These are phyloP conservation scores for Xylaria sp. DNA, from an alignment of 2,329 filamentous ascomycete species.

Conservation along the genomic window DNA sequence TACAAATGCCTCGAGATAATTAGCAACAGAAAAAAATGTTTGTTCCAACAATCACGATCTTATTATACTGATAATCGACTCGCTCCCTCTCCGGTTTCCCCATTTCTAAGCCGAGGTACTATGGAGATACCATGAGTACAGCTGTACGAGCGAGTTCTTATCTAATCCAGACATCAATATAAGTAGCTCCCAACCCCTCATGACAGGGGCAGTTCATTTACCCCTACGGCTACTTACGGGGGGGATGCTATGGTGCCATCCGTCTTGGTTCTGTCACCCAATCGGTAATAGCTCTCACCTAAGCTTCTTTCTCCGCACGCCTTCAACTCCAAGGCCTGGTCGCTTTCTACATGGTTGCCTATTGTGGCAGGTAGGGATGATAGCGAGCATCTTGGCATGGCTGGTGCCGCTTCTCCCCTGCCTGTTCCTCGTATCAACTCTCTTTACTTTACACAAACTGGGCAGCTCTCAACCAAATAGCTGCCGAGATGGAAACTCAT, in stretches of 20 bases:
- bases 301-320: conserved; percentile 21
- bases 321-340: neutral
- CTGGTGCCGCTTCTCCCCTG: conserved; percentile 15
- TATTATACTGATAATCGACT: neutral
- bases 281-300: neutral
- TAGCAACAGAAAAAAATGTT: too few relatives aligned
- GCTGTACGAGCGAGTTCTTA: too few relatives aligned
- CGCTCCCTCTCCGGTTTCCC: neutral
- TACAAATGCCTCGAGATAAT: neutral
- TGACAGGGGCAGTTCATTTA: neutral
- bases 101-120: too few relatives aligned
- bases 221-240: neutral
- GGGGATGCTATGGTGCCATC: neutral
- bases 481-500: neutral
- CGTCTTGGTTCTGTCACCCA: neutral
- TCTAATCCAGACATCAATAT: neutral
- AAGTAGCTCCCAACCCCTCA: neutral
- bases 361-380: conserved; percentile 34
- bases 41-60: neutral
- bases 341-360: conserved; percentile 25
- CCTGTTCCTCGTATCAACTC: neutral
- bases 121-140: too few relatives aligned
- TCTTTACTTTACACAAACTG: conserved; percentile 7
- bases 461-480: conserved; percentile 16
- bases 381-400: conserved; percentile 20